These are phyloP conservation scores for Alternaria panax DNA, from an alignment of 2,329 filamentous ascomycete species.

Conservation along the genomic window DNA sequence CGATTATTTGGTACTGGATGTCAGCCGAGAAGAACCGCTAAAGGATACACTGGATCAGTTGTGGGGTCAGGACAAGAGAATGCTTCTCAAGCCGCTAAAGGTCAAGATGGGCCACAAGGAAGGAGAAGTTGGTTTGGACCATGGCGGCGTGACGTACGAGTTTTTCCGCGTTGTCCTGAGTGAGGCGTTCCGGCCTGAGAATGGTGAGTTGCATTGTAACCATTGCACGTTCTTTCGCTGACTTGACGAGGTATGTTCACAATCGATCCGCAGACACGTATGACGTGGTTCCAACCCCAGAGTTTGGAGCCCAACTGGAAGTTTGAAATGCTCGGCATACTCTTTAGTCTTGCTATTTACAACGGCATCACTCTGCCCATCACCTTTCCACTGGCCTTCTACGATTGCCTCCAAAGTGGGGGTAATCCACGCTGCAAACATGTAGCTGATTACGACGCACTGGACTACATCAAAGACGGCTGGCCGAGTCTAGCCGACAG, in stretches of 20 bases:
- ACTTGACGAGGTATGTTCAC: slow-evolving; percentile 70
- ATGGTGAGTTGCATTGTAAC: slow-evolving; percentile 58
- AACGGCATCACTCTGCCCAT: slow-evolving; percentile 92
- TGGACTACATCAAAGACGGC: slow-evolving; percentile 84
- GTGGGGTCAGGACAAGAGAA: slow-evolving; percentile 82
- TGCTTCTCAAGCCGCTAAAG: slow-evolving; percentile 85
- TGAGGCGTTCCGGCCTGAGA: slow-evolving; percentile 78
- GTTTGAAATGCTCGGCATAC: slow-evolving; percentile 84
- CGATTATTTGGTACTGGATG: slow-evolving; percentile 54
- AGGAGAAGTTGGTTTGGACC: slow-evolving; percentile 89
- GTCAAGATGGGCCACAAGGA: slow-evolving; percentile 80
- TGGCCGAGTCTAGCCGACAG: slow-evolving; percentile 85
- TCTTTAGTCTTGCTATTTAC: slow-evolving; percentile 90
- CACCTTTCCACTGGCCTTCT: slow-evolving; percentile 85
- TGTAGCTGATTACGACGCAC: slow-evolving; percentile 1
- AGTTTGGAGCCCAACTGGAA: slow-evolving; percentile 86
- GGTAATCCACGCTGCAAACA: slow-evolving; percentile 51
- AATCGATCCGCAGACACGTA: slow-evolving; percentile 75
- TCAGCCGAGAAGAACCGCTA: slow-evolving; percentile 53
- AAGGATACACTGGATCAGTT: slow-evolving; percentile 76
- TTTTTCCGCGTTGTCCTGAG: slow-evolving; percentile 88
- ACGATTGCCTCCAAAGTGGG: slow-evolving; percentile 74
- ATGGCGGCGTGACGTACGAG: slow-evolving; percentile 94
- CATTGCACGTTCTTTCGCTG: slow-evolving; percentile 1
- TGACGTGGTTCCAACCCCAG: slow-evolving; percentile 87